These are phyloP conservation scores for Aureobasidium sp. DNA, from an alignment of 2,329 filamentous ascomycete genomes.

Conservation along the genomic window DNA sequence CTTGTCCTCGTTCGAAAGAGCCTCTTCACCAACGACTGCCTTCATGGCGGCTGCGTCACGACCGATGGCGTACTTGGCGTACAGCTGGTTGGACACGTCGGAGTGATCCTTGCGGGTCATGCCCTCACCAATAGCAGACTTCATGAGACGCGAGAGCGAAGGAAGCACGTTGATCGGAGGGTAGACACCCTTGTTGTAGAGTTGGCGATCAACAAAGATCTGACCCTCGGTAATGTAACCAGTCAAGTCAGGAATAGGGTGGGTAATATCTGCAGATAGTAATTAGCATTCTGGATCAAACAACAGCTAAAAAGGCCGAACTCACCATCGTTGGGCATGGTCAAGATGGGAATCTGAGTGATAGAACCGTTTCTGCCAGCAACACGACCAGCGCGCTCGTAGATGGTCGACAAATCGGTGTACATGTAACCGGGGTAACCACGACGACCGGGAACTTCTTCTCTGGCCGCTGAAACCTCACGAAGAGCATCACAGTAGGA, in stretches of 20 bases:
- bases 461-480: slow-evolving; percentile 94
- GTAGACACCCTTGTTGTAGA: slow-evolving; percentile 96
- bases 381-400: slow-evolving; percentile 97
- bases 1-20: slow-evolving; percentile 91
- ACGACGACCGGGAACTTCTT: slow-evolving; percentile 98
- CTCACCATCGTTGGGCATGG: slow-evolving; percentile 93
- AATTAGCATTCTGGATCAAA: too few relatives aligned
- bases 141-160: slow-evolving; percentile 98
- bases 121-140: slow-evolving; percentile 96
- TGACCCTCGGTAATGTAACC: slow-evolving; percentile 99
- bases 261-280: slow-evolving; percentile 74
- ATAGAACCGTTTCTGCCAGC: slow-evolving; percentile 96
- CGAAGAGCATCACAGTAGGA: slow-evolving; percentile 98
- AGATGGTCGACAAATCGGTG: slow-evolving; percentile 99
- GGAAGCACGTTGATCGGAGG: slow-evolving; percentile 98
- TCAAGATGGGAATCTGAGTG: slow-evolving; percentile 96
- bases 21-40: slow-evolving; percentile 97
- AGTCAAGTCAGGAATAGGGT: slow-evolving; percentile 96
- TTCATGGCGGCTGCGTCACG: slow-evolving; percentile 99
- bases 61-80: slow-evolving; percentile 98
- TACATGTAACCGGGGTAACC: slow-evolving; percentile 99
- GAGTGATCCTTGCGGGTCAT: slow-evolving; percentile 95
- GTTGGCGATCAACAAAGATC: slow-evolving; percentile 90
- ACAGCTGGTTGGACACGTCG: slow-evolving; percentile 98
- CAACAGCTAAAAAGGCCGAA: background rate